These are phyloP conservation scores for Eutypella sp. DNA, from an alignment of 2,329 filamentous ascomycete genomes.

Conservation along the genomic window DNA sequence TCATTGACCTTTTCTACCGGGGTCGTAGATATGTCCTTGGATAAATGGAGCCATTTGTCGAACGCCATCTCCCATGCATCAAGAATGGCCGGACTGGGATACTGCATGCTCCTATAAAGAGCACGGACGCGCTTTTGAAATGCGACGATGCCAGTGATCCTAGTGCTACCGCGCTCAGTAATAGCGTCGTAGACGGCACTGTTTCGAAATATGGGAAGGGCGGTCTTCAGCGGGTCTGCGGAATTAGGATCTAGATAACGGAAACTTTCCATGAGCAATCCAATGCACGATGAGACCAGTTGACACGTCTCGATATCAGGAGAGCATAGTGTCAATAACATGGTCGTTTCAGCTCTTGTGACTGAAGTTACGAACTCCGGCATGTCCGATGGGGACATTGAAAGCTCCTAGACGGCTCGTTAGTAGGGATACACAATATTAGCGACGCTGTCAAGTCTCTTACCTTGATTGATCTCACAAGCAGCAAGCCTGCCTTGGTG, in stretches of 20 bases:
- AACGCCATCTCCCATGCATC: slow-evolving; percentile 64
- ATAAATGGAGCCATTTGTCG: slow-evolving; percentile 59
- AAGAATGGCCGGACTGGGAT: slow-evolving; percentile 61
- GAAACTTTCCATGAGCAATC: slow-evolving; percentile 58
- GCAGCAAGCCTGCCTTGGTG: slow-evolving; percentile 47
- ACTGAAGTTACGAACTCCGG: slow-evolving; percentile 48
- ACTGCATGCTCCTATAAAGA: slow-evolving; percentile 55
- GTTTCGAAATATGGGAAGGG: slow-evolving; percentile 53
- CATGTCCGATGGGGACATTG: slow-evolving; percentile 48
- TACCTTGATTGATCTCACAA: slow-evolving; percentile 48
- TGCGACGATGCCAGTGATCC: slow-evolving; percentile 63
- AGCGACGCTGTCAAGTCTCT: slow-evolving; percentile 10
- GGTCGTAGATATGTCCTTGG: slow-evolving; percentile 56
- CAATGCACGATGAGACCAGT: slow-evolving; percentile 57
- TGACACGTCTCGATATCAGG: slow-evolving; percentile 62
- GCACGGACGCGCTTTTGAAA: slow-evolving; percentile 63
- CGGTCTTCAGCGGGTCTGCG: slow-evolving; percentile 44
- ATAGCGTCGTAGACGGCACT: slow-evolving; percentile 57
- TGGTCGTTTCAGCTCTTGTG: slow-evolving; percentile 55
- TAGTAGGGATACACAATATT: slow-evolving; percentile 3
- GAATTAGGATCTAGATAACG: slow-evolving; percentile 44
- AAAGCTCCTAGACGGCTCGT: slow-evolving; percentile 41
- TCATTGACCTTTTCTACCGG: slow-evolving; percentile 49
- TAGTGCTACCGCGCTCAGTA: slow-evolving; percentile 52
- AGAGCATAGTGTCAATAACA: slow-evolving; percentile 61